Conservation (phyloP, 31 red algal species). For the Asparagopsis taxiformis region DNA sequence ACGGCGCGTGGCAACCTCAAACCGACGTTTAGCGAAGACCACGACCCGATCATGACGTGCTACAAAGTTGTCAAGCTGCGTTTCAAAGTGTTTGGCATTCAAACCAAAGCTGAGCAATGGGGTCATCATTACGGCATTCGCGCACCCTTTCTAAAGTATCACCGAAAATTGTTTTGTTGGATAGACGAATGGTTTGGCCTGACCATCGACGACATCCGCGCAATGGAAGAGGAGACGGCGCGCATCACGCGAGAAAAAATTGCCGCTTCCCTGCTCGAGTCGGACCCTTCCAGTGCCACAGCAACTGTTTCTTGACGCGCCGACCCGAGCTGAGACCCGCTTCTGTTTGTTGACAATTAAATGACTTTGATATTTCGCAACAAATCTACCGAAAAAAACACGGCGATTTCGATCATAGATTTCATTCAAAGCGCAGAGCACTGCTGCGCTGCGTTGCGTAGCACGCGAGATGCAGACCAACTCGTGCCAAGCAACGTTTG, state of each 20-base stretch:
- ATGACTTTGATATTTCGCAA: too few species aligned
- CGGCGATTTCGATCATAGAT: too few species aligned
- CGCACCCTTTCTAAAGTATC: constrained; percentile 75
- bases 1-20: constrained; percentile 75
- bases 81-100: constrained; percentile 84
- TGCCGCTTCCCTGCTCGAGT: constrained; percentile 34
- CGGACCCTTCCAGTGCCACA: too few species aligned
- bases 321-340: too few species aligned
- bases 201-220: constrained; percentile 87
- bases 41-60: constrained; percentile 83
- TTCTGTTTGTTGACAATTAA: too few species aligned
- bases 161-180: constrained; percentile 94
- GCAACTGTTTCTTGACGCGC: too few species aligned
- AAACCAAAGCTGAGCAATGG: constrained; percentile 88
- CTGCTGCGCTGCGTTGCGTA: too few species aligned
- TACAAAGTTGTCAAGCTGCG: constrained; percentile 89
- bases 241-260: constrained; percentile 61
- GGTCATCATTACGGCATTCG: constrained; percentile 88
- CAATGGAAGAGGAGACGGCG: constrained; percentile 88
- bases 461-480: too few species aligned
- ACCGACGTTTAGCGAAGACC: constrained; percentile 47
- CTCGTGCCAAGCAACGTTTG: too few species aligned
- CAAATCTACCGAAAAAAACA: too few species aligned
- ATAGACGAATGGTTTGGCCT: constrained; percentile 93
- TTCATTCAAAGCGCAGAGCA: too few species aligned